A percentile compares a stretch with the other conserved stretches of the same genome.
Evolutionary conservation across 1,284 basidiomycete species (phyloP).

Genomic region (Moesziomyces aphidis): DNA sequence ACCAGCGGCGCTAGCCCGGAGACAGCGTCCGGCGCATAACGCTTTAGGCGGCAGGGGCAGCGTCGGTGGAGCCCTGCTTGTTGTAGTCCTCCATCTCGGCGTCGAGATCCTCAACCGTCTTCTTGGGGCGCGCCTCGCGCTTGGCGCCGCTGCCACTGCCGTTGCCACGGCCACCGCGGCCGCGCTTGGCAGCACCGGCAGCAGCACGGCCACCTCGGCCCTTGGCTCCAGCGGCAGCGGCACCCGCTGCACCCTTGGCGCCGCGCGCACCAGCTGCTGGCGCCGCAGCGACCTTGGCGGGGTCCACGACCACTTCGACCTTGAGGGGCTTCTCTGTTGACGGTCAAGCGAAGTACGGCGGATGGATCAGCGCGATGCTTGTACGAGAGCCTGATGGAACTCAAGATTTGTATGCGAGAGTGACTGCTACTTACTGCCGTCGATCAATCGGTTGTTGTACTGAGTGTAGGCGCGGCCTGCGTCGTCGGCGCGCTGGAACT

Average conservation of each 20-base stretch:
- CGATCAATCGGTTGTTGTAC: constrained; percentile 99
- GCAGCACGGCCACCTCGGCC: constrained; percentile 33
- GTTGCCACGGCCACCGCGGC: constrained; percentile 73
- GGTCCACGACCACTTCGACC: constrained; percentile 96
- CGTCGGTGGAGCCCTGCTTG: constrained; percentile 52
- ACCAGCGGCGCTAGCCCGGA: background rate
- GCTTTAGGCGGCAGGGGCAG: constrained; percentile 32
- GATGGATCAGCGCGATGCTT: too few species aligned
- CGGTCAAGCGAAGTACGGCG: constrained; percentile 49
- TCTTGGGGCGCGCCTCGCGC: constrained; percentile 70
- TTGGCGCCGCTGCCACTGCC: constrained; percentile 69
- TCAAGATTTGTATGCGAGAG: too few species aligned
- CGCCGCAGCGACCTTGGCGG: constrained; percentile 72
- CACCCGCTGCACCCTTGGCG: constrained; percentile 35
- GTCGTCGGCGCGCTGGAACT: constrained; percentile 87
- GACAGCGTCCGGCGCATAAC: background rate
- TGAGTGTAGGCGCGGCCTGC: constrained; percentile 90
- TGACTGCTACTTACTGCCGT: constrained; percentile 81
- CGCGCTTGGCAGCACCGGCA: constrained; percentile 46
- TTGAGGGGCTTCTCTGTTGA: constrained; percentile 86
- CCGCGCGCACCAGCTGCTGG: constrained; percentile 20
- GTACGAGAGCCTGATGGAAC: too few species aligned
- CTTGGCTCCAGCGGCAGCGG: constrained; percentile 35
- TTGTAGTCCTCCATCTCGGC: constrained; percentile 73
- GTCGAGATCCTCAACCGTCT: constrained; percentile 73